These are phyloP conservation scores for Marsdenia floribunda DNA, from an alignment of 257 asterid genomes.

Conservation along the genomic window DNA sequence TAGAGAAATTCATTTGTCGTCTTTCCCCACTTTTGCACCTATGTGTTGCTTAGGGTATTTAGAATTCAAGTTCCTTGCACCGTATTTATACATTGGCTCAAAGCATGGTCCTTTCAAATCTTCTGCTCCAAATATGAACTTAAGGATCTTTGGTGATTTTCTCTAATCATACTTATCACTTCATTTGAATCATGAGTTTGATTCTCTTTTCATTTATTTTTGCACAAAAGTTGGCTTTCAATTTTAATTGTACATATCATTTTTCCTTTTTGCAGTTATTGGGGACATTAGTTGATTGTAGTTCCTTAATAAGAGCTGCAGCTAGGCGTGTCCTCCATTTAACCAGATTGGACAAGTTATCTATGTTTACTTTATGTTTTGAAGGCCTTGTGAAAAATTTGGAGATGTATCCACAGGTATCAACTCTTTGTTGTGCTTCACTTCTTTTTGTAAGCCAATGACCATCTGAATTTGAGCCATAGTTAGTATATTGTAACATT, in stretches of 20 bases:
- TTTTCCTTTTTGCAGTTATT: constrained; percentile 53
- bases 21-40: neutral
- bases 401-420: constrained; percentile 76
- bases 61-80: neutral
- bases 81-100: neutral
- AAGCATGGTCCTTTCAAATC: neutral
- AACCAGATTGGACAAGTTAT: constrained; percentile 45
- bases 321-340: constrained; percentile 54
- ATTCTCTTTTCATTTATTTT: neutral
- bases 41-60: neutral
- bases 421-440: constrained; percentile 20
- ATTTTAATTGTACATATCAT: constrained; percentile 15
- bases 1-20: neutral
- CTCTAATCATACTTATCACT: neutral
- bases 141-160: neutral
- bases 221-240: neutral
- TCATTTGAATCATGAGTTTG: neutral
- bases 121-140: no score
- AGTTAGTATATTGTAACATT: constrained; percentile 3
- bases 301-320: constrained; percentile 55
- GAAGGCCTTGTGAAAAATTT: constrained; percentile 54
- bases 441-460: constrained; percentile 4
- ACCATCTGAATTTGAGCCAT: neutral
- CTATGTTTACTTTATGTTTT: constrained; percentile 53
- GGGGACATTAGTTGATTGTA: constrained; percentile 51